Conservation (phyloP, 2,329 filamentous ascomycete species). For the Aphanoascus verrucosus region DNA sequence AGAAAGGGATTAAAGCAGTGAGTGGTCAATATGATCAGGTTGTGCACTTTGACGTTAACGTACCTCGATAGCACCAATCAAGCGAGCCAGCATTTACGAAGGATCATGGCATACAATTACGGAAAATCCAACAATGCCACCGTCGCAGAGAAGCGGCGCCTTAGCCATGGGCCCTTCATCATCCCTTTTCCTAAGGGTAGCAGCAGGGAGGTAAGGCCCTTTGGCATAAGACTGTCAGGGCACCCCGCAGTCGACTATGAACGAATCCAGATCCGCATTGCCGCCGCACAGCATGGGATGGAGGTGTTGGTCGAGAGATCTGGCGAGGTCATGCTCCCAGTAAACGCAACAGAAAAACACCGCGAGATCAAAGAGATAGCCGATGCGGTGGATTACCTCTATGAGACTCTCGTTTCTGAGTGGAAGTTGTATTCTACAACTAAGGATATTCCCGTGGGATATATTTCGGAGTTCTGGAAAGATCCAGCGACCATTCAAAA, state of each 20-base stretch:
- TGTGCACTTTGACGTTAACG: neutral
- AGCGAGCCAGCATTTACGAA: neutral
- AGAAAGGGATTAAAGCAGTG: neutral
- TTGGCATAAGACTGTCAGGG: neutral
- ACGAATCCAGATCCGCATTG: slow-evolving; percentile 7
- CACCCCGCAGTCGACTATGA: neutral
- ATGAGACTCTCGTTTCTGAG: neutral
- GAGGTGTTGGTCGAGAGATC: neutral
- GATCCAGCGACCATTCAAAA: neutral
- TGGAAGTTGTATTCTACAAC: neutral
- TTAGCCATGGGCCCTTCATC: neutral
- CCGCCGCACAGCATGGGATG: slow-evolving; percentile 2
- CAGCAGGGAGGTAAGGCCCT: slow-evolving; percentile 1
- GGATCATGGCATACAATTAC: neutral
- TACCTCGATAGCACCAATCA: neutral
- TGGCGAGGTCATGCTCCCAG: neutral
- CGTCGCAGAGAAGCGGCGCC: neutral
- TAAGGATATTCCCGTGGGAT: neutral
- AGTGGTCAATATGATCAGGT: neutral
- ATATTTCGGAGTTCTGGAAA: neutral
- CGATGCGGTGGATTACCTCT: neutral
- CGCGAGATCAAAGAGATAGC: neutral
- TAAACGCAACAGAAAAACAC: neutral
- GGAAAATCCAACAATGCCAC: neutral
- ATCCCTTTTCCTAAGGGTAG: neutral